Percentiles rank a stretch among this genome's conserved stretches.
These are phyloP conservation scores for Kingdonia uniflora DNA, from an alignment of 164 flowering plant genomes.

Conservation along the genomic window DNA sequence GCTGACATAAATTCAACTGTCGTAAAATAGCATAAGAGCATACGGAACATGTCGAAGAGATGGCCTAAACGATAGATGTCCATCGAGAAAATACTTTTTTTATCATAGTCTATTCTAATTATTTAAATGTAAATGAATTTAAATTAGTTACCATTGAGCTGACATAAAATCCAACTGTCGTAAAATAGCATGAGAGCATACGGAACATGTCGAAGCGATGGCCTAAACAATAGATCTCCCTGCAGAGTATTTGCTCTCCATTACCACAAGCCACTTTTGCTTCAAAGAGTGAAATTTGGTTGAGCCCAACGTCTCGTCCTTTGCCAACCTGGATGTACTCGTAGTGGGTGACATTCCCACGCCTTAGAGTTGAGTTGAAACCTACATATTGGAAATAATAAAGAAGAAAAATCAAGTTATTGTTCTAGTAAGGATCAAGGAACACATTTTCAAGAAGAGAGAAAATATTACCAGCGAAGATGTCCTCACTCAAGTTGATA, in stretches of 20 bases:
- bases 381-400: constrained; percentile 28
- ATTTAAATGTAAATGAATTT: background rate
- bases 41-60: too few relatives aligned
- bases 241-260: constrained; percentile 93
- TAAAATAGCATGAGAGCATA: constrained; percentile 88
- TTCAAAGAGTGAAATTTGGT: constrained; percentile 95
- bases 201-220: constrained; percentile 98
- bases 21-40: too few relatives aligned
- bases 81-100: too few relatives aligned
- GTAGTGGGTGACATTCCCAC: constrained; percentile 93
- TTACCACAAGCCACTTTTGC: constrained; percentile 99
- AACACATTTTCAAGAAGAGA: background rate
- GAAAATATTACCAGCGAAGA: constrained; percentile 75
- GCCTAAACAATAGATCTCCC: constrained; percentile 86
- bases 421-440: background rate
- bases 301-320: constrained; percentile 98
- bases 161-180: constrained; percentile 82
- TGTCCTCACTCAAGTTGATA: constrained; percentile 92
- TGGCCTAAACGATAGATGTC: too few relatives aligned
- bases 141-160: constrained; percentile 70
- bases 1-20: too few relatives aligned
- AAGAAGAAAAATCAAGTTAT: background rate
- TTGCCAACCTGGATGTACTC: constrained; percentile 99
- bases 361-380: constrained; percentile 85
- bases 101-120: too few relatives aligned